These are phyloP conservation scores for Aspergillus clavatus DNA, from an alignment of 2,329 filamentous ascomycete species.

Conservation along the genomic window DNA sequence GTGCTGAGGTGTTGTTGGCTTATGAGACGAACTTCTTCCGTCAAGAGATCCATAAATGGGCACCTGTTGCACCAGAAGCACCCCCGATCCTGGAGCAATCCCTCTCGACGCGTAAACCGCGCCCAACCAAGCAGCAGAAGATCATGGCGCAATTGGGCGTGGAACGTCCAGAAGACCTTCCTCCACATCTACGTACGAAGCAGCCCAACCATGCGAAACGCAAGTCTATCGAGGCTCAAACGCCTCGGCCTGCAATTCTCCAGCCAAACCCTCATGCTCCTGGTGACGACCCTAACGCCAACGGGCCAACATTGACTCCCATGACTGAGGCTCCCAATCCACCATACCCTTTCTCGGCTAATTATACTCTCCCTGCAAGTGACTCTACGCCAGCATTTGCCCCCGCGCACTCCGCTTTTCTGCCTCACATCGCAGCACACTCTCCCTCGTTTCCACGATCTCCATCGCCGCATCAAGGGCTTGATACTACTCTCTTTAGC, in stretches of 20 bases:
- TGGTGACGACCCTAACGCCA: conserved; percentile 25
- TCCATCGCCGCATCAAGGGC: conserved; percentile 32
- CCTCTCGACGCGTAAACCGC: conserved; percentile 87
- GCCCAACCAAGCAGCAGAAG: conserved; percentile 95
- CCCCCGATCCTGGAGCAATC: conserved; percentile 84
- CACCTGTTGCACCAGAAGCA: conserved; percentile 77
- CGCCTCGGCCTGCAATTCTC: conserved; percentile 23
- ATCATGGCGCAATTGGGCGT: conserved; percentile 84
- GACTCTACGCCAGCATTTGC: conserved; percentile 37
- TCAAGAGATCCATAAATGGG: conserved; percentile 92
- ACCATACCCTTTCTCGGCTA: conserved; percentile 37
- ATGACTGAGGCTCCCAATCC: conserved; percentile 27
- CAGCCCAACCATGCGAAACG: conserved; percentile 64
- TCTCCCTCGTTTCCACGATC: conserved; percentile 39
- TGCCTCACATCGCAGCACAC: conserved; percentile 32
- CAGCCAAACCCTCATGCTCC: conserved; percentile 31
- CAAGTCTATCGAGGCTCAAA: conserved; percentile 56
- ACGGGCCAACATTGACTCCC: conserved; percentile 31
- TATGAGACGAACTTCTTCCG: conserved; percentile 98
- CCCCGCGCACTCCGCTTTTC: conserved; percentile 32
- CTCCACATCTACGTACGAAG: conserved; percentile 75
- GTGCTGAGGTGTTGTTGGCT: conserved; percentile 84
- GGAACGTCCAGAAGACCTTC: conserved; percentile 83
- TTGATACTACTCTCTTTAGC: conserved; percentile 41
- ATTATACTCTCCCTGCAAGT: conserved; percentile 34